phyloP scores from a whole-genome alignment of 129 eudicot genomes.

The Flaveria ramosissima region DNA sequence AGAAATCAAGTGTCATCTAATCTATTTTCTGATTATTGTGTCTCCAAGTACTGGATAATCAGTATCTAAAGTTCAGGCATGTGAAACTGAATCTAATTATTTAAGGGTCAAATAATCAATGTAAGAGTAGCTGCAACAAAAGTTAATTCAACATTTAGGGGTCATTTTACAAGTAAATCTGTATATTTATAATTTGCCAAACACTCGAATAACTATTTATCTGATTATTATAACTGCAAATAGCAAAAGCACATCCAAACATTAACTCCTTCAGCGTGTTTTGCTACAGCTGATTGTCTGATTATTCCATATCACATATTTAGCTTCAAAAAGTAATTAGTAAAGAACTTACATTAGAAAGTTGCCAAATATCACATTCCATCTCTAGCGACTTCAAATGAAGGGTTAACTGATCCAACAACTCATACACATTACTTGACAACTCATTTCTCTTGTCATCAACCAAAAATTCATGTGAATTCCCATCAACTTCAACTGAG shows the following conservation, averaged over 20 bases:
- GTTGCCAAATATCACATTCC: slow-evolving; percentile 7
- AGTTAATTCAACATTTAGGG: background rate
- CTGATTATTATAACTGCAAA: background rate
- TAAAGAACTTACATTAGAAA: slow-evolving; percentile 18
- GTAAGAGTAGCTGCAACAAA: background rate
- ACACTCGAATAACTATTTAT: background rate
- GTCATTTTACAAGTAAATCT: slow-evolving; percentile 1
- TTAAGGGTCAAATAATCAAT: background rate
- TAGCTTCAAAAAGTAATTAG: background rate
- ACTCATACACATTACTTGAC: slow-evolving; percentile 26
- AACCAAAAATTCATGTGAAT: slow-evolving; percentile 35
- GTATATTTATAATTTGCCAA: background rate
- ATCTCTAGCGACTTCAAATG: slow-evolving; percentile 21
- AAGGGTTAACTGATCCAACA: slow-evolving; percentile 23
- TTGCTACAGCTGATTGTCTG: background rate
- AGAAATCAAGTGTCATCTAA: background rate
- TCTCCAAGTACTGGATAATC: background rate
- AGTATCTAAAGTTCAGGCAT: background rate
- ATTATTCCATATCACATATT: slow-evolving; percentile 2
- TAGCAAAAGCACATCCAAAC: slow-evolving; percentile 2
- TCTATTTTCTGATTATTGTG: background rate
- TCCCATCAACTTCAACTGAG: slow-evolving; percentile 38
- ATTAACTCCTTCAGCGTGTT: background rate
- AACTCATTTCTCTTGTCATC: slow-evolving; percentile 38
- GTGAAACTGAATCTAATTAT: background rate